These are phyloP conservation scores for Paulownia fortunei DNA, from an alignment of 257 asterid genomes.

Conservation along the genomic window DNA sequence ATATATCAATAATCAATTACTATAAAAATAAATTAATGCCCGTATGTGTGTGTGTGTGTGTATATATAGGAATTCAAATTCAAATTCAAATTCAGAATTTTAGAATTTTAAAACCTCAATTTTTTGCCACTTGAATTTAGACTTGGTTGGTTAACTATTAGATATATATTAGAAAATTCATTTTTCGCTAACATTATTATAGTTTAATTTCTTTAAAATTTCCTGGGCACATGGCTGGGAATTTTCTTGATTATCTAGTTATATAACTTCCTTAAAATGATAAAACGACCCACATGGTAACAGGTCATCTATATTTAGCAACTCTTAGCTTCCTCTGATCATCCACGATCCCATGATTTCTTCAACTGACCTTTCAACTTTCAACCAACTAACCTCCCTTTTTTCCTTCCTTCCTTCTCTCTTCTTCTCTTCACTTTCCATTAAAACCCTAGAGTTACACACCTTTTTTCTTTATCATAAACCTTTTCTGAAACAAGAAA, in stretches of 20 bases:
- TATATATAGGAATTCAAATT: too few relatives aligned
- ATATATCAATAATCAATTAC: too few relatives aligned
- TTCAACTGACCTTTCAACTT: conserved; percentile 22
- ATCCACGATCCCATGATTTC: conserved; percentile 24
- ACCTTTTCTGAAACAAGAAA: background rate
- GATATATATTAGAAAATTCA: too few relatives aligned
- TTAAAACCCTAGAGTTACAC: background rate
- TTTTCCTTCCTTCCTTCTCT: background rate
- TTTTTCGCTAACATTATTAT: too few relatives aligned
- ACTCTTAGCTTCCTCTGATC: conserved; percentile 5
- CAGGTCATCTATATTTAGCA: conserved; percentile 34
- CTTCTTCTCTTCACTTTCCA: background rate
- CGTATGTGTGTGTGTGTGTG: too few relatives aligned
- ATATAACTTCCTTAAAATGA: conserved; percentile 18
- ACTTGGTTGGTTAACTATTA: too few relatives aligned
- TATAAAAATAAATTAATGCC: too few relatives aligned
- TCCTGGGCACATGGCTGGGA: background rate
- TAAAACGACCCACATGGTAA: conserved; percentile 42
- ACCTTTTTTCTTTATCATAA: background rate
- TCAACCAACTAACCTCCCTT: conserved; percentile 15
- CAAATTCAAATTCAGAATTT: too few relatives aligned
- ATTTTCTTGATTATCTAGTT: background rate
- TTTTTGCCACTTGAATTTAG: too few relatives aligned
- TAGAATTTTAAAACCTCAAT: too few relatives aligned
- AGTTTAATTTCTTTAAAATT: background rate